These are phyloP conservation scores for Globisporangium cylindrosporum DNA, from an alignment of 352 stramenopile species.

Conservation along the genomic window DNA sequence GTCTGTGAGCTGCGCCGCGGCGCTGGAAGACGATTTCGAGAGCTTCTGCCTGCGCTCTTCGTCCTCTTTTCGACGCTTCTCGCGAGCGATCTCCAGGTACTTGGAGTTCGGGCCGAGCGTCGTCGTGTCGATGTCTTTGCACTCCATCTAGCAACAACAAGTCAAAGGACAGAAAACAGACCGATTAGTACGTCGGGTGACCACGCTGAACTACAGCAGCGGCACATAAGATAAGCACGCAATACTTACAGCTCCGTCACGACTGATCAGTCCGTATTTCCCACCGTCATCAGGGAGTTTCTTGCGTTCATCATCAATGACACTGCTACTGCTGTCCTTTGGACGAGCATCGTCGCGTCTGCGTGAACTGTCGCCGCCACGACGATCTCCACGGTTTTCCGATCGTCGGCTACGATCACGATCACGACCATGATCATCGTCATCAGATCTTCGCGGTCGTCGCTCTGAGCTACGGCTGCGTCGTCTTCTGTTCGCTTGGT, in stretches of 20 bases:
- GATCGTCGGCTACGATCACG: not conserved
- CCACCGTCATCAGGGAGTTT: constrained; percentile 27
- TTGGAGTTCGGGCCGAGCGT: constrained; percentile 79
- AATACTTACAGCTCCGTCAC: constrained; percentile 43
- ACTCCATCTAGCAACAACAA: constrained; percentile 36
- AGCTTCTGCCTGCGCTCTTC: constrained; percentile 68
- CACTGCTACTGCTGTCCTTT: not conserved
- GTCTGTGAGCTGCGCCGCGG: constrained; percentile 27
- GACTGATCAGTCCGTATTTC: constrained; percentile 69
- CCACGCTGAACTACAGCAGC: not conserved
- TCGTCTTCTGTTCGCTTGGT: not conserved
- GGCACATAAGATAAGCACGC: not conserved
- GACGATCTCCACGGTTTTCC: not conserved
- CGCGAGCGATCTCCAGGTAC: constrained; percentile 66
- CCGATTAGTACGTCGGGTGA: not conserved
- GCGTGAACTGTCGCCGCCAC: not conserved
- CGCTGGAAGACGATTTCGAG: constrained; percentile 30
- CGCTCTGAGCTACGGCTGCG: constrained; percentile 3
- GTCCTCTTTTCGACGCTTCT: constrained; percentile 65
- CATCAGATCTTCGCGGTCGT: not conserved
- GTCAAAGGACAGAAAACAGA: not conserved
- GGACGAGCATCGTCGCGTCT: not conserved
- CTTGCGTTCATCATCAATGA: constrained; percentile 8
- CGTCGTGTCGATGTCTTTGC: constrained; percentile 68
- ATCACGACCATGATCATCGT: not conserved